Percentiles rank a stretch among this genome's conserved stretches.
Evolutionary conservation across 352 stramenopile species (phyloP).

Genomic region (Pythium insidiosum): DNA sequence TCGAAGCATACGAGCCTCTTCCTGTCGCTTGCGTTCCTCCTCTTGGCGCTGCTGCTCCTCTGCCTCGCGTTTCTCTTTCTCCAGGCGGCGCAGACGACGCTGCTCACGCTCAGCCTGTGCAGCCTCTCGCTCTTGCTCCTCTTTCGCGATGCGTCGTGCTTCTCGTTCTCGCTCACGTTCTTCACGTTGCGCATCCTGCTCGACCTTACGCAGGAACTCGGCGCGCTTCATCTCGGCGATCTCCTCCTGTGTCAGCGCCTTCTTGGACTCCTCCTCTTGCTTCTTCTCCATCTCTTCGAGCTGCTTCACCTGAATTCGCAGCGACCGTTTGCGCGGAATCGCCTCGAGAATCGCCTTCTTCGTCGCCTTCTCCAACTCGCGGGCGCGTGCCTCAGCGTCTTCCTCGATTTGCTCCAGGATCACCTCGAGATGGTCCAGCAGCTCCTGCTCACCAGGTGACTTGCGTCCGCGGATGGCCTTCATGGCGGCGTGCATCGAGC

Average conservation of each 20-base stretch:
- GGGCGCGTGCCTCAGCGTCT: conserved; percentile 35
- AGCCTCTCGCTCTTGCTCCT: conserved; percentile 51
- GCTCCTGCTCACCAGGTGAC: conserved; percentile 59
- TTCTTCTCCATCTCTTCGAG: conserved; percentile 72
- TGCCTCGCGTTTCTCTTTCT: conserved; percentile 53
- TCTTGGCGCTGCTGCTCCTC: conserved; percentile 20
- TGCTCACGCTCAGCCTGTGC: conserved; percentile 41
- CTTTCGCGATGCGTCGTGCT: conserved; percentile 29
- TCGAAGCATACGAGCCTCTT: conserved; percentile 41
- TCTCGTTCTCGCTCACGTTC: conserved; percentile 43
- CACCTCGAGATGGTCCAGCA: conserved; percentile 71
- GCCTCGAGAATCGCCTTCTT: conserved; percentile 74
- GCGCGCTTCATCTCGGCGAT: conserved; percentile 60
- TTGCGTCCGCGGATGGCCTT: conserved; percentile 54
- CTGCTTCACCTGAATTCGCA: conserved; percentile 82
- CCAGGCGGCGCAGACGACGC: conserved; percentile 44
- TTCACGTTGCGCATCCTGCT: conserved; percentile 54
- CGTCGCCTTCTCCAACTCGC: conserved; percentile 64
- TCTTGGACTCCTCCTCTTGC: conserved; percentile 42
- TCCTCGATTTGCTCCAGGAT: conserved; percentile 76
- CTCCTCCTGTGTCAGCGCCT: conserved; percentile 50
- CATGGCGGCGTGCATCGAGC: conserved; percentile 44
- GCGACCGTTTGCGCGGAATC: conserved; percentile 74
- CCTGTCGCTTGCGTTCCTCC: conserved; percentile 31
- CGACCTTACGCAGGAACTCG: conserved; percentile 60